These are phyloP conservation scores for Luzula sylvatica DNA, from an alignment of 176 grass and related monocot genomes.

Conservation along the genomic window DNA sequence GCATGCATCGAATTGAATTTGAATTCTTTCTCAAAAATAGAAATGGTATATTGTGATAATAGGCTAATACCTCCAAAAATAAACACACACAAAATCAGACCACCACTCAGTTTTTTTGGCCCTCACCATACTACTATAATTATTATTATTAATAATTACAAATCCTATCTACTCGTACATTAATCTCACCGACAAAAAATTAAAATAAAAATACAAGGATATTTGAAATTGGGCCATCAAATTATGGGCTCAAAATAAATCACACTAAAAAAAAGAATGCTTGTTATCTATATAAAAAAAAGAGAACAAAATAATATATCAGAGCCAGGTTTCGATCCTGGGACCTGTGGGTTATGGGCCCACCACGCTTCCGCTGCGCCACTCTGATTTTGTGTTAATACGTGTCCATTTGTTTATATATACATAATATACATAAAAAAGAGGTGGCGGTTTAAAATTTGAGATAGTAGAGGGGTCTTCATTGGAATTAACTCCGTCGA, in stretches of 20 bases:
- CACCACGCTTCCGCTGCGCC: slow-evolving; percentile 85
- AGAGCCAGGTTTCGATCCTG: slow-evolving; percentile 66
- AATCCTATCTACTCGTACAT: too few relatives aligned
- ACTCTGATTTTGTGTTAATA: slow-evolving; percentile 38
- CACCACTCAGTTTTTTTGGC: slow-evolving; percentile 4
- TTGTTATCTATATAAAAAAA: not conserved
- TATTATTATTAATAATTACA: too few relatives aligned
- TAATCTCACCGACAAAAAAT: too few relatives aligned
- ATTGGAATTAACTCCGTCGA: too few relatives aligned
- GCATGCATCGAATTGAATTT: not conserved
- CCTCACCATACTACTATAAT: too few relatives aligned
- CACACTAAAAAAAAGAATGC: not conserved
- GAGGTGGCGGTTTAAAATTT: too few relatives aligned
- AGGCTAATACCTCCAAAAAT: not conserved
- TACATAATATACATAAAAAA: too few relatives aligned
- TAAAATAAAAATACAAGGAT: too few relatives aligned
- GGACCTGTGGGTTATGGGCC: slow-evolving; percentile 81
- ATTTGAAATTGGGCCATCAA: too few relatives aligned
- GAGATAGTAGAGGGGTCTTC: too few relatives aligned
- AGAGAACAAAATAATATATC: slow-evolving; percentile 13
- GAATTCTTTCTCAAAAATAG: slow-evolving; percentile 1
- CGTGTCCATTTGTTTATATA: too few relatives aligned
- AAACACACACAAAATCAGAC: not conserved
- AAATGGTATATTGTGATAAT: not conserved
- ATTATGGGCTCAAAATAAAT: not conserved